These are phyloP conservation scores for Cyberlindnera amylophila DNA, from an alignment of 805 yeast genomes.

Conservation along the genomic window DNA sequence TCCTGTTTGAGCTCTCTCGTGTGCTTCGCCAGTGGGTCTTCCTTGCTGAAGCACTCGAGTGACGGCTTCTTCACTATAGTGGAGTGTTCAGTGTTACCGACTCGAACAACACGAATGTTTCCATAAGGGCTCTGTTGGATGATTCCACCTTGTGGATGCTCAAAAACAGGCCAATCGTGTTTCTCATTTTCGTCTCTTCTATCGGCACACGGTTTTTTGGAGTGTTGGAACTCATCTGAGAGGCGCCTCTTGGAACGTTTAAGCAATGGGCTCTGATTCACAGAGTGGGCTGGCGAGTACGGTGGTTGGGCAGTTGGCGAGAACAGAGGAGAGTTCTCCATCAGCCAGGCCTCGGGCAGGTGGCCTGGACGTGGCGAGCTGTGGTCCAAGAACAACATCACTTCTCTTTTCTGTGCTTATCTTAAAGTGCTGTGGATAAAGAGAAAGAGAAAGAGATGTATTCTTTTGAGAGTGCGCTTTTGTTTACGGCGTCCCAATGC, in stretches of 20 bases:
- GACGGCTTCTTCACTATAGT: conserved; percentile 17
- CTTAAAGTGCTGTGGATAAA: not conserved
- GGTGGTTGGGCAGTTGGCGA: conserved; percentile 15
- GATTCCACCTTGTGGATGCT: conserved; percentile 23
- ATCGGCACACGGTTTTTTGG: conserved; percentile 28
- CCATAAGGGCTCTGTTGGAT: conserved; percentile 28
- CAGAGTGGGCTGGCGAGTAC: conserved; percentile 2
- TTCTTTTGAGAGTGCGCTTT: not conserved
- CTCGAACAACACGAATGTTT: conserved; percentile 17
- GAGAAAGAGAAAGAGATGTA: not conserved
- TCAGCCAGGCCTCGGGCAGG: conserved; percentile 16
- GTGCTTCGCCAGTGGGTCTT: not conserved
- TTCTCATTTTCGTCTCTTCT: conserved; percentile 2
- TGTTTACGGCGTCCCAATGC: conserved; percentile 8
- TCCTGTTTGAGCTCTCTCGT: no score
- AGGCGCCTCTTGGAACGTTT: conserved; percentile 32
- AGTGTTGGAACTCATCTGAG: conserved; percentile 31
- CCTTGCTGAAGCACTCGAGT: conserved; percentile 12
- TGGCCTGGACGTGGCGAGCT: conserved; percentile 18
- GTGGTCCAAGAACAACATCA: conserved; percentile 19
- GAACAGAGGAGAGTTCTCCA: conserved; percentile 17
- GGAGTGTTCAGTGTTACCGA: conserved; percentile 20
- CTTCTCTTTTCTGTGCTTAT: not conserved
- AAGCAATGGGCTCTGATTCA: conserved; percentile 9
- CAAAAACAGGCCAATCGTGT: conserved; percentile 23